A percentile compares a stretch with the other conserved stretches of the same genome.
Evolutionary conservation across 768 basidiomycete genomes (phyloP).

Genomic region (Serendipita sp.): DNA sequence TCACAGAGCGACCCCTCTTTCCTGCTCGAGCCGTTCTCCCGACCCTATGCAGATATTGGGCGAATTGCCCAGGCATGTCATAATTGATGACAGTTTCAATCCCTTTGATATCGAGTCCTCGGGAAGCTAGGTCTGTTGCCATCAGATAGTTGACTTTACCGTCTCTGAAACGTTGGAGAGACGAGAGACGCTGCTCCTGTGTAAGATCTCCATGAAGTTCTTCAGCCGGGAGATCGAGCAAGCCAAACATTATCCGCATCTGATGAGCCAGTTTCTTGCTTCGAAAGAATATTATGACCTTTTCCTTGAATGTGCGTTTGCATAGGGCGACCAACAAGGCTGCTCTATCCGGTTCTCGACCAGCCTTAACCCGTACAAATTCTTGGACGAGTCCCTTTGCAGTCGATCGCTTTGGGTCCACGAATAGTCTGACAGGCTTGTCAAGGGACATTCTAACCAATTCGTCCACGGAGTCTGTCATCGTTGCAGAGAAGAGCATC

Average conservation of each 20-base stretch:
- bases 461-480: constrained; percentile 93
- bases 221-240: constrained; percentile 76
- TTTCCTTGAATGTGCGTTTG: constrained; percentile 68
- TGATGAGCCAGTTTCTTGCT: constrained; percentile 97
- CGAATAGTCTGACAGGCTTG: constrained; percentile 86
- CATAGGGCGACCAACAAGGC: constrained; percentile 69
- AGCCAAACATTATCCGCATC: constrained; percentile 81
- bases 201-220: constrained; percentile 92
- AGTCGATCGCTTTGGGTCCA: constrained; percentile 81
- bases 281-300: constrained; percentile 83
- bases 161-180: constrained; percentile 76
- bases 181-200: constrained; percentile 89
- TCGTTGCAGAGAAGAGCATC: constrained; percentile 97
- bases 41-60: constrained; percentile 92
- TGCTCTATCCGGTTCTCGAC: constrained; percentile 60
- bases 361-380: constrained; percentile 79
- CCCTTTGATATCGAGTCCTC: constrained; percentile 94
- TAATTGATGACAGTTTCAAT: constrained; percentile 97
- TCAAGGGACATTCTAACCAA: constrained; percentile 84
- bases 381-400: constrained; percentile 83
- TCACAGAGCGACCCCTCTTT: constrained; percentile 79
- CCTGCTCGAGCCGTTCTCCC: constrained; percentile 96
- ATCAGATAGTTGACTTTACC: constrained; percentile 81
- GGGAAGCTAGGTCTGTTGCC: constrained; percentile 90
- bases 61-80: constrained; percentile 88